Evolutionary conservation across 2,329 filamentous ascomycete genomes (phyloP), one percentile per base, ranked within the genome.

Genomic region (Botrytis fragariae): DNA sequence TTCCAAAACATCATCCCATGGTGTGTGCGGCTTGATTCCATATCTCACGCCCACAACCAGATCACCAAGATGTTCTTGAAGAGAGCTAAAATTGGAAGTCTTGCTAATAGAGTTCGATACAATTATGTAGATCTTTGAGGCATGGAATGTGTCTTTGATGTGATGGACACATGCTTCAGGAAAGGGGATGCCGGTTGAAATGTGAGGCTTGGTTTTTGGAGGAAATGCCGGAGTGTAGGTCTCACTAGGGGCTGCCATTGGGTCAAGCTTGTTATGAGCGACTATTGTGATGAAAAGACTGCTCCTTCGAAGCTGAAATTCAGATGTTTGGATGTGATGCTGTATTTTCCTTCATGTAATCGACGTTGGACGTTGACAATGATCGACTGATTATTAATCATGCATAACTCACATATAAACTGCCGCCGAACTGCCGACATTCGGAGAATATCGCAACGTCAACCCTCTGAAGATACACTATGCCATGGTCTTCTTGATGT

Each of bases 211-310:
- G 37, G 67, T 25, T 57, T 73, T 67, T 37, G 64, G 61, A 42
- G 74, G 67, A 69, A 74, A 74, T 42, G 73, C 73, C 7, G 90
- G 82, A 93, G 93, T 87, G 92, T 93, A 82, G 42, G 71, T 74
- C 39, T 68, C 65, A 29, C 44, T 64, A 35, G 45, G 45, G 22
- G 65, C 65, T 29, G 48, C 48, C 65, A 68, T 68, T 42, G 29
- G 25, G 10, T 42, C 29, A 20, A 42, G 39, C 18, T 68, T 57
- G 4, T 20, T 57, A 42, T 16, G 8, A 5, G 4, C 16, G 18
- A 42, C 18, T 7, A 32, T 16, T 25, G 6, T 16, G 20, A 10
- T 3, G 14, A 22, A 42, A 57, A 9, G 8, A n/a, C 0, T 25
- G 54, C 22, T 29, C 16, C 37, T 32, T 10, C 3, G 6, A 57